Base-by-base conservation (phyloP, 768 basidiomycete species). In the Clathrus columnatus region DNA sequence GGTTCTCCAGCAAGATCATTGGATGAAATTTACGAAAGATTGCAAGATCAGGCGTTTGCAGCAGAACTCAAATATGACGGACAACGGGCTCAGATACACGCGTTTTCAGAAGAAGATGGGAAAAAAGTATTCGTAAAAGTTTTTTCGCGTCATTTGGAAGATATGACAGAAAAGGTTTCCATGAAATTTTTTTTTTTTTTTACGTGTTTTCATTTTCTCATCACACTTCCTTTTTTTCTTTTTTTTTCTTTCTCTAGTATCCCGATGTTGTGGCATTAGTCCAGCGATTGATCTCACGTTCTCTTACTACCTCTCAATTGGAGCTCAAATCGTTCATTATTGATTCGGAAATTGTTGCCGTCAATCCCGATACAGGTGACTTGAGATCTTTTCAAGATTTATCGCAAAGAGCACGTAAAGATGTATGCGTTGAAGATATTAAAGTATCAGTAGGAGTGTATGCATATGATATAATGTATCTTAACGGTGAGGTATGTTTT, bases 61-160 rank as follows among this genome's bases (percentile, higher is more conserved):
- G 87, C 90, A 28, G 93, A 96, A 70, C 88, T 87, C 65, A 96
- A 95, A 68, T 88, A 93, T 62, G 93, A 96, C 62, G 93, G 86
- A 18, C 87, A 90, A 63, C 78, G 86, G 48, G 89, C 85, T 18
- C 89, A 90, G 67, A 83, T 88, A n/a, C 87, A 89, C 64, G 84
- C 75, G 11, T 63, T 51, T 43, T 66, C 59, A 59, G 64, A 63
- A 14, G 62, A 66, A 2, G 62, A 67, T 28, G 72, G 65, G 28
- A n/a, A n/a, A 36, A 61, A 64, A 10, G 51, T 64, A 27, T 62
- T 60, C 8, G 76, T 90, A 42, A 79, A 81, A 51, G 74, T 94
- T 48, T 95, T 95, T 71, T 90, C 87, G 57, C 82, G 91, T 53
- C 90, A 92, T 72, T 72, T 95, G 28, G 91, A 94, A 70, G 84